phyloP scores from a whole-genome alignment of 768 basidiomycete species.

The Phaffia australis region DNA sequence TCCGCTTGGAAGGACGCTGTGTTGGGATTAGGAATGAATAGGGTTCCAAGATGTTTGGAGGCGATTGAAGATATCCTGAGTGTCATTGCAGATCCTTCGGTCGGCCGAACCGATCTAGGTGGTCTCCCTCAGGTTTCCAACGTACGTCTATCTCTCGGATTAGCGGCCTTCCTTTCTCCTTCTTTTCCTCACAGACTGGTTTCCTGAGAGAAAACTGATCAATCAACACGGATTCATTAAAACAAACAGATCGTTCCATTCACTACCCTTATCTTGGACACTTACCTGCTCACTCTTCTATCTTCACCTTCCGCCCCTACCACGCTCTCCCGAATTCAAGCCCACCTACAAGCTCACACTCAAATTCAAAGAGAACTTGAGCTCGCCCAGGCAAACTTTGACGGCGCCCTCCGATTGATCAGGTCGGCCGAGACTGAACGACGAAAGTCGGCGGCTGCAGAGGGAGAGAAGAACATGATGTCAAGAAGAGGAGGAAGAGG shows the following conservation, averaged over 20 bases:
- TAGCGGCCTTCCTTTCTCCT: neutral
- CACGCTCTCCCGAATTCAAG: constrained; percentile 6
- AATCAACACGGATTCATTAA: neutral
- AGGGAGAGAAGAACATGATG: too few relatives aligned
- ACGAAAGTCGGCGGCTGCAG: neutral
- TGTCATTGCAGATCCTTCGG: neutral
- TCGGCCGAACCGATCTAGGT: constrained; percentile 3
- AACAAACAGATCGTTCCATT: constrained; percentile 17
- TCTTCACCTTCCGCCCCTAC: neutral
- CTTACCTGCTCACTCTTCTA: constrained; percentile 20
- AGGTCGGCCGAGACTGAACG: constrained; percentile 8
- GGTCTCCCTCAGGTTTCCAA: constrained; percentile 15
- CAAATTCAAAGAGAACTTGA: constrained; percentile 15
- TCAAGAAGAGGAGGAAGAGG: too few relatives aligned
- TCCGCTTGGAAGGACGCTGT: constrained; percentile 17
- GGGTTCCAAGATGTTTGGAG: constrained; percentile 1
- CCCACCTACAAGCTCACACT: constrained; percentile 10
- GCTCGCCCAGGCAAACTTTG: constrained; percentile 9
- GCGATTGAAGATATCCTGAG: constrained; percentile 8
- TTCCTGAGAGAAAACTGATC: too few relatives aligned
- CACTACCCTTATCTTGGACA: constrained; percentile 24
- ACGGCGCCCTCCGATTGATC: constrained; percentile 7
- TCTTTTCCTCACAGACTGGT: neutral
- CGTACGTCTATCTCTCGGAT: constrained; percentile 6
- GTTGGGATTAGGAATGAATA: neutral